Evolutionary conservation across 2,329 filamentous ascomycete genomes (phyloP).

Genomic region (Fonsecaea nubica): DNA sequence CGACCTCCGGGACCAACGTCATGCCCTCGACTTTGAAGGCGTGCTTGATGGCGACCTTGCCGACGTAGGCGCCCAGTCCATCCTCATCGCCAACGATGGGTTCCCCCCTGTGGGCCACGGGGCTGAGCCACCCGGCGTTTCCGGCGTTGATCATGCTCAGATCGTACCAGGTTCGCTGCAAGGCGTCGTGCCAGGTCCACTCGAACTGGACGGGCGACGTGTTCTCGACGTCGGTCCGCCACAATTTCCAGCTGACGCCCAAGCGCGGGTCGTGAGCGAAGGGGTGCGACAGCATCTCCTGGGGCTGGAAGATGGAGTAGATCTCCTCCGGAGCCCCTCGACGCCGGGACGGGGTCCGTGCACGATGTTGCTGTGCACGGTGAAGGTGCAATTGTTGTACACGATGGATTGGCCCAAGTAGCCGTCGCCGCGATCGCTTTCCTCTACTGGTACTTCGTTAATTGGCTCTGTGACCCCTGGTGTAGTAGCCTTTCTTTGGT

Average conservation of each 20-base stretch:
- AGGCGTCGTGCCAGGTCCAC: conserved; percentile 16
- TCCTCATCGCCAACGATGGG: conserved; percentile 17
- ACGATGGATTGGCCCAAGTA: conserved; percentile 16
- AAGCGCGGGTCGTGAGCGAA: conserved; percentile 26
- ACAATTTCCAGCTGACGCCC: conserved; percentile 33
- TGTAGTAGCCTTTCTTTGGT: not conserved
- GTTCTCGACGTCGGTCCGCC: conserved; percentile 24
- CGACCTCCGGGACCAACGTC: conserved; percentile 15
- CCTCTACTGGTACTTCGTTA: not conserved
- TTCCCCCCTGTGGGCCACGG: conserved; percentile 10
- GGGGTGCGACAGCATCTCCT: conserved; percentile 15
- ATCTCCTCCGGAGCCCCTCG: conserved; percentile 24
- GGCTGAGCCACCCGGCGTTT: conserved; percentile 17
- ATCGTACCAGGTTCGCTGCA: conserved; percentile 27
- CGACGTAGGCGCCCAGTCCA: conserved; percentile 22
- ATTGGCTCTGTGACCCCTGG: not conserved
- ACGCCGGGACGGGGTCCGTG: conserved; percentile 20
- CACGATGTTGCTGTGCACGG: conserved; percentile 32
- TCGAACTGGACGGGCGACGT: conserved; percentile 27
- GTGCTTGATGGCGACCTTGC: conserved; percentile 20
- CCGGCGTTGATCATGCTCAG: conserved; percentile 34
- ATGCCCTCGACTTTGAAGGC: conserved; percentile 27
- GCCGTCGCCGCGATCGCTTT: not conserved
- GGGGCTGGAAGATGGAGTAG: conserved; percentile 7
- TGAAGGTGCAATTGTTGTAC: conserved; percentile 27